A percentile compares a stretch with the other conserved stretches of the same genome.
Conservation (phyloP, 1,139 yeast genomes). For the Candida sojae region DNA sequence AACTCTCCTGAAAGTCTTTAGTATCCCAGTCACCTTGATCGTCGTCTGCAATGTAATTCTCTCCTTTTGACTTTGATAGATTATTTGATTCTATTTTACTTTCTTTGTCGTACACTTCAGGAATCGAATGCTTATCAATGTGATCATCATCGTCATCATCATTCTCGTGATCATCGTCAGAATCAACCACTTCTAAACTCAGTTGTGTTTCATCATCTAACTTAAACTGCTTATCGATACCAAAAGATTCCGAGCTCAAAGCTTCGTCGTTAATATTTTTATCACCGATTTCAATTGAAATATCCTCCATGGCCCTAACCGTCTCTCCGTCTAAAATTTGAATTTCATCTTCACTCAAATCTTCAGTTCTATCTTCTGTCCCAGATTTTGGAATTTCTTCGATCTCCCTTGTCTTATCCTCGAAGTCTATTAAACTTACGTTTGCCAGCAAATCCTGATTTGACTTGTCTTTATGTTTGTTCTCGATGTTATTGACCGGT, state of each 20-base stretch:
- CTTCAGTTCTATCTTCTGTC: constrained; percentile 3
- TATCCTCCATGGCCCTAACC: neutral
- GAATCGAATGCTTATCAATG: too few relatives aligned
- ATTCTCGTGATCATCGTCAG: too few relatives aligned
- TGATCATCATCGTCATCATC: too few relatives aligned
- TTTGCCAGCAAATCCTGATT: neutral
- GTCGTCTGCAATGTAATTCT: neutral
- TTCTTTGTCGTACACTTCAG: too few relatives aligned
- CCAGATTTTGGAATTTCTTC: constrained; percentile 1
- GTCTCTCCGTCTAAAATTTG: neutral
- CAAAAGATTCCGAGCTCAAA: neutral
- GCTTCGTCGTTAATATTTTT: constrained; percentile 5
- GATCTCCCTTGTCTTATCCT: neutral
- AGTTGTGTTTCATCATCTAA: neutral
- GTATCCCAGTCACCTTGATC: constrained; percentile 2
- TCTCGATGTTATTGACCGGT: constrained; percentile 5
- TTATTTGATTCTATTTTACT: too few relatives aligned
- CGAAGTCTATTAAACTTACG: neutral
- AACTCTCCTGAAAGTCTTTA: neutral
- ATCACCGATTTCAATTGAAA: neutral
- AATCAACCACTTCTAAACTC: neutral
- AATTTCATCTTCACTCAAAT: constrained; percentile 4
- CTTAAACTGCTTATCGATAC: too few relatives aligned
- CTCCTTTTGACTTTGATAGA: too few relatives aligned
- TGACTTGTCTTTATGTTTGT: neutral